Conservation (phyloP, 2,329 filamentous ascomycete species). For the Paracoccidioides lutzii region DNA sequence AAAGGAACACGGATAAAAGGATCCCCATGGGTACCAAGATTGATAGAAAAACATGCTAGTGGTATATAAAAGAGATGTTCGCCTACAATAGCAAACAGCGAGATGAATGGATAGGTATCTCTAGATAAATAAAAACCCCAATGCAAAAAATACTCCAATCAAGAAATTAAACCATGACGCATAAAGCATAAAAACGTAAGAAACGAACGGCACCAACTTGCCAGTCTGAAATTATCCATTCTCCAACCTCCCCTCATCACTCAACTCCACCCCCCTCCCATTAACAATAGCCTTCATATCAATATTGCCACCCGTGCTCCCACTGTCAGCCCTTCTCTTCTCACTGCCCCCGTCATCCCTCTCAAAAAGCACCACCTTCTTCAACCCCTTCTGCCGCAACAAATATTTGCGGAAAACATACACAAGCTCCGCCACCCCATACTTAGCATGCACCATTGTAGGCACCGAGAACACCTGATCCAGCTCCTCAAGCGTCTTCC, state of each 20-base stretch:
- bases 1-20: background rate
- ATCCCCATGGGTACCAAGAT: too few species aligned
- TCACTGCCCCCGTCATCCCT: slow-evolving; percentile 11
- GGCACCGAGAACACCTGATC: slow-evolving; percentile 44
- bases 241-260: slow-evolving; percentile 13
- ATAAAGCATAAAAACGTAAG: background rate
- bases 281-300: background rate
- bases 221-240: background rate
- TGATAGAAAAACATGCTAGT: background rate
- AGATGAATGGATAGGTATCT: background rate
- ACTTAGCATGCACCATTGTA: slow-evolving; percentile 31
- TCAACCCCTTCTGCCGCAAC: slow-evolving; percentile 28
- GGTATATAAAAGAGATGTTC: background rate
- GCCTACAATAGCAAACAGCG: background rate
- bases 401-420: slow-evolving; percentile 26
- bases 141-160: background rate
- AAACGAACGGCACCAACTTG: background rate
- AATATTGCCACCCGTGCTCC: background rate
- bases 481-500: slow-evolving; percentile 34
- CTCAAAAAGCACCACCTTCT: slow-evolving; percentile 21
- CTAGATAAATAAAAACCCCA: background rate
- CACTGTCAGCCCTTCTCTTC: background rate
- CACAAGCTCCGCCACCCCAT: slow-evolving; percentile 26
- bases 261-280: background rate
- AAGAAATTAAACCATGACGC: background rate